These are phyloP conservation scores for Gaultheria prostrata DNA, from an alignment of 148 eudicot species.

Conservation along the genomic window DNA sequence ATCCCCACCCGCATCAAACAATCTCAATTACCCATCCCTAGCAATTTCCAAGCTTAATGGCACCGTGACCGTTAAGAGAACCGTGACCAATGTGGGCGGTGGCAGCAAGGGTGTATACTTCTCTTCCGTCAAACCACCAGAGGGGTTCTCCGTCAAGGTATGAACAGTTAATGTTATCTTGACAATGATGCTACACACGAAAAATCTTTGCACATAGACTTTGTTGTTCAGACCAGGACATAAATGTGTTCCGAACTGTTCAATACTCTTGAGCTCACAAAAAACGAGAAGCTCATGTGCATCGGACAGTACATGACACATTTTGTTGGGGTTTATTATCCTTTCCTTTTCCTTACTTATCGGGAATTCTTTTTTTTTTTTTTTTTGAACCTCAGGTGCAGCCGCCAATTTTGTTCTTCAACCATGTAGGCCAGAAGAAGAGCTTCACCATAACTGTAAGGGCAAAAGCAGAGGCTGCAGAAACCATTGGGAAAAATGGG, in stretches of 20 bases:
- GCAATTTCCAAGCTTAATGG: slow-evolving; percentile 57
- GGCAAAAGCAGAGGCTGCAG: slow-evolving; percentile 16
- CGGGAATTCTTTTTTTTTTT: neutral
- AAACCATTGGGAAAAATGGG: slow-evolving; percentile 10
- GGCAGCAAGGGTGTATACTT: slow-evolving; percentile 41
- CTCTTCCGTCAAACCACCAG: slow-evolving; percentile 47
- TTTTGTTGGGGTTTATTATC: too few relatives aligned
- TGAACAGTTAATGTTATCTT: slow-evolving; percentile 24
- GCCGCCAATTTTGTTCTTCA: slow-evolving; percentile 50
- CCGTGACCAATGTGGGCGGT: slow-evolving; percentile 65
- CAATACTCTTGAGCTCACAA: neutral
- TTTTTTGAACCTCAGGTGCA: slow-evolving; percentile 21
- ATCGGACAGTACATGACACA: neutral
- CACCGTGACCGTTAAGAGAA: slow-evolving; percentile 43
- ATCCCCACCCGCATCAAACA: slow-evolving; percentile 31
- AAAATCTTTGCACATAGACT: neutral
- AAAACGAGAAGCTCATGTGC: neutral
- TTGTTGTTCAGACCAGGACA: neutral
- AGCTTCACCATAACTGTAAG: slow-evolving; percentile 56
- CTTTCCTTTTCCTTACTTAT: neutral
- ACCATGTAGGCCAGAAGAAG: slow-evolving; percentile 49
- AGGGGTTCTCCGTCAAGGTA: slow-evolving; percentile 51
- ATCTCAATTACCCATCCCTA: slow-evolving; percentile 71
- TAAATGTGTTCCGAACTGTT: neutral
- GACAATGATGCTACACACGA: neutral